Base-by-base conservation (phyloP, 805 yeast species). In the Cyberlindnera petersonii region DNA sequence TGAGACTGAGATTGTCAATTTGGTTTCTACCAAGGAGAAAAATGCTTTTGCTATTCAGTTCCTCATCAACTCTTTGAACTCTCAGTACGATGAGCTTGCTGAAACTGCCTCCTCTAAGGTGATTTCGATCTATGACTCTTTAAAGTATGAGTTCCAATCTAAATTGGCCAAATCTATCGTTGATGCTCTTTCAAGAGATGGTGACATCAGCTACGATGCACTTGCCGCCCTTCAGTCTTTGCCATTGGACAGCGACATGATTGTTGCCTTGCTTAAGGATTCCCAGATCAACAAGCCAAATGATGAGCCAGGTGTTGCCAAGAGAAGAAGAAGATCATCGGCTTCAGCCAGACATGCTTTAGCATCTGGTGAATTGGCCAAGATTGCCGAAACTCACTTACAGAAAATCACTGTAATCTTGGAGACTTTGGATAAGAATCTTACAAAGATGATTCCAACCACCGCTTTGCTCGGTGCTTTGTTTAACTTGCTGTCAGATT, bases 271-370 rank as follows among this genome's bases (percentile, higher is more conserved):
- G 17, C 68, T 89, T 42, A 68, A 71, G 23, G 74, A 74, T 20
- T 79, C 78, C 44, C 80, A 75, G 55, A 72, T 82, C 30, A 75
- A 73, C 35, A 57, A 72, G 9, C 68, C 66, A 31, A 55, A 56
- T 19, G 64, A 55, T 9, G 58, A 59, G 14, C 56, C 63, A 14
- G 62, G 63, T 26, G 68, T 78, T 26, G 78, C 87, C 13, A 86
- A 86, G 61, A 77, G 96, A 63, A 79, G 96, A 69, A 75, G 97
- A 66, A 65, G 85, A 49, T 81, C 93, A 1, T 80, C 93, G 2
- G 79, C 86, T 22, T 72, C 85, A 13, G 72, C 91, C 1, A 81
- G 77, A 55, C 88, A 79, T 52, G 82, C 82, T n/a, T 73, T 82
- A 69, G 77, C 82, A 39, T 75, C 79, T 65, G 69, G 65, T 41